Conservation (phyloP, 495 filamentous ascomycete species). For the Talaromyces ruber region DNA sequence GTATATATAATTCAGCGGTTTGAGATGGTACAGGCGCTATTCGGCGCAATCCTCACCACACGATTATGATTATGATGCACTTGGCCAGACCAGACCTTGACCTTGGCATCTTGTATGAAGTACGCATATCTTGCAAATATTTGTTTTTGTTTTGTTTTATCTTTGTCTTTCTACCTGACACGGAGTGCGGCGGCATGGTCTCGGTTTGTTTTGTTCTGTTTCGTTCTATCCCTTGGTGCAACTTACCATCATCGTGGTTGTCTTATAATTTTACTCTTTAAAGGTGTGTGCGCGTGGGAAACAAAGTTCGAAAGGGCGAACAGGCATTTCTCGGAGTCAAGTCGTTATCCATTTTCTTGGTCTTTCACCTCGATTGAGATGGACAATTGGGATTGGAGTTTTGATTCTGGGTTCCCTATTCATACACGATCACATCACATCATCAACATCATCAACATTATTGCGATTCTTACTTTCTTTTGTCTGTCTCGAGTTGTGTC, state of each 20-base stretch:
- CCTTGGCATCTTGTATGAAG: neutral
- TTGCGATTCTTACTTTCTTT: neutral
- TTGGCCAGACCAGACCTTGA: neutral
- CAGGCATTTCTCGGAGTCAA: neutral
- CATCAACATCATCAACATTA: neutral
- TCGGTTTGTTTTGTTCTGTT: conserved; percentile 1
- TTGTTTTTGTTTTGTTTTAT: neutral
- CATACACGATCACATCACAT: neutral
- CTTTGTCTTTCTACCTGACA: neutral
- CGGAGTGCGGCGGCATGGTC: neutral
- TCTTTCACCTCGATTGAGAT: neutral
- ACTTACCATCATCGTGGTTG: neutral
- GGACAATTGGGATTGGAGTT: neutral
- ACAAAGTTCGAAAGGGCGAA: neutral
- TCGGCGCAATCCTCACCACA: neutral
- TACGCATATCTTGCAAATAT: neutral
- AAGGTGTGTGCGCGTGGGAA: neutral
- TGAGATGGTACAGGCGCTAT: conserved; percentile 2
- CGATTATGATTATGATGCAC: neutral
- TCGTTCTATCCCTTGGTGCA: neutral
- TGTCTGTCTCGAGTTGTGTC: neutral
- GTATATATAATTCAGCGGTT: conserved; percentile 1
- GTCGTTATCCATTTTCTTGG: neutral
- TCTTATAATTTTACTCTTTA: neutral
- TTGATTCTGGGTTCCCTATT: neutral